Evolutionary conservation across 2,329 filamentous ascomycete genomes (phyloP).

Genomic region (Helotiales sp.): DNA sequence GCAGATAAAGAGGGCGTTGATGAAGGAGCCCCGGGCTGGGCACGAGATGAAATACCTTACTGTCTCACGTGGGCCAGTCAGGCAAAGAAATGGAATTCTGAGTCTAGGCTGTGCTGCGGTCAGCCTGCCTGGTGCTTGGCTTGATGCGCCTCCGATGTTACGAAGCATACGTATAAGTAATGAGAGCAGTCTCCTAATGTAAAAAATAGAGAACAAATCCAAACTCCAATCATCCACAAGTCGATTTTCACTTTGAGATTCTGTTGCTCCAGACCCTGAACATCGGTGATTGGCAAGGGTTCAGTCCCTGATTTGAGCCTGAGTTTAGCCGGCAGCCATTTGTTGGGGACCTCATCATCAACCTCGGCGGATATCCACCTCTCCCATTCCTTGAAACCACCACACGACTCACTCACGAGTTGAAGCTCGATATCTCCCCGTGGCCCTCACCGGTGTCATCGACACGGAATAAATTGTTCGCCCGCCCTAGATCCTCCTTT

Average conservation of each 20-base stretch:
- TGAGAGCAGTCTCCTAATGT: not conserved
- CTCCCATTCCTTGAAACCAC: slow-evolving; percentile 3
- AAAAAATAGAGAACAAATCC: not conserved
- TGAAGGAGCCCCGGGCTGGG: not conserved
- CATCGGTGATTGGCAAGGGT: not conserved
- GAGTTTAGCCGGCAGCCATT: slow-evolving; percentile 2
- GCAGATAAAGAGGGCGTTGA: slow-evolving; percentile 10
- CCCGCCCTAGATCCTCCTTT: slow-evolving; percentile 1
- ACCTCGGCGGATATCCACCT: not conserved
- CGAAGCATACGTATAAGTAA: slow-evolving; percentile 7
- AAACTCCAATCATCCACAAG: not conserved
- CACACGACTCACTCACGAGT: slow-evolving; percentile 12
- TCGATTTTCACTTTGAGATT: not conserved
- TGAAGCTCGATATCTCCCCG: not conserved
- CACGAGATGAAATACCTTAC: not conserved
- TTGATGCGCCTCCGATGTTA: slow-evolving; percentile 4
- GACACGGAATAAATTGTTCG: not conserved
- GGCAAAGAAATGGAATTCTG: not conserved
- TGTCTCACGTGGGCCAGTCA: slow-evolving; percentile 10
- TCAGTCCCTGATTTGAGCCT: not conserved
- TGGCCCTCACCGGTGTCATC: slow-evolving; percentile 1
- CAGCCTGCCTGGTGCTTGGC: slow-evolving; percentile 10
- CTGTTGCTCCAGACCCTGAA: not conserved
- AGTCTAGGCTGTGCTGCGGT: not conserved
- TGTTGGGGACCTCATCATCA: slow-evolving; percentile 1